Conservation (phyloP, 805 yeast species). For the Cyberlindnera amylophila region DNA sequence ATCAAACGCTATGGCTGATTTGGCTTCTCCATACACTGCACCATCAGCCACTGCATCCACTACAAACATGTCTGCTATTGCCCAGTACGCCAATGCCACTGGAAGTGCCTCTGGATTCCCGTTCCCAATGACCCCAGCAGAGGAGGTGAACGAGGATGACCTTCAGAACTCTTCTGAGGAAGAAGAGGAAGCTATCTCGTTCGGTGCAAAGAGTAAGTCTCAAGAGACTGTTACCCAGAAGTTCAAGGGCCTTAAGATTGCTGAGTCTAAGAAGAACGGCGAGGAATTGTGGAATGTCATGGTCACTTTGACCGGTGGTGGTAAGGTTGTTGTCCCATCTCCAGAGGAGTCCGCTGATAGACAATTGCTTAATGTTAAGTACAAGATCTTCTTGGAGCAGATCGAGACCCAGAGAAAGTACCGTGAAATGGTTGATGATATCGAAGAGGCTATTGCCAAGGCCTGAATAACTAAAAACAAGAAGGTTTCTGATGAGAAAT, state of each 20-base stretch:
- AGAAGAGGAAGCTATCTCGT: conserved; percentile 49
- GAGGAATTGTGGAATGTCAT: conserved; percentile 81
- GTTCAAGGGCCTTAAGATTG: conserved; percentile 30
- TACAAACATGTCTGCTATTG: conserved; percentile 41
- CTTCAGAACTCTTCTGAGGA: conserved; percentile 33
- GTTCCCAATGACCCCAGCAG: conserved; percentile 45
- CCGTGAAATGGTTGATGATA: conserved; percentile 60
- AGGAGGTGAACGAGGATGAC: conserved; percentile 43
- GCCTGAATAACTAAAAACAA: too few species aligned
- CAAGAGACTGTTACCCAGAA: conserved; percentile 51
- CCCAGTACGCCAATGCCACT: conserved; percentile 26
- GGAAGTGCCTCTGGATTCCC: conserved; percentile 32
- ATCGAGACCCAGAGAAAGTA: conserved; percentile 76
- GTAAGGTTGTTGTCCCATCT: conserved; percentile 71
- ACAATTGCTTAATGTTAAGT: conserved; percentile 70
- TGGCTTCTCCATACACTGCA: conserved; percentile 72
- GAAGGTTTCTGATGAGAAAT: too few species aligned
- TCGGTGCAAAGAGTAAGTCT: conserved; percentile 52
- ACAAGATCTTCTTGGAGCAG: conserved; percentile 83
- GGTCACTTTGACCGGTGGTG: conserved; percentile 81
- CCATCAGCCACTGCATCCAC: conserved; percentile 74
- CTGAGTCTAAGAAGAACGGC: conserved; percentile 33
- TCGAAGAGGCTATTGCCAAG: conserved; percentile 23
- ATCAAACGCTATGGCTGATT: conserved; percentile 15
- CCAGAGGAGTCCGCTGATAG: conserved; percentile 58